Evolutionary conservation across 306 rosid genomes (phyloP).

Genomic region (Cicer cuneatum): DNA sequence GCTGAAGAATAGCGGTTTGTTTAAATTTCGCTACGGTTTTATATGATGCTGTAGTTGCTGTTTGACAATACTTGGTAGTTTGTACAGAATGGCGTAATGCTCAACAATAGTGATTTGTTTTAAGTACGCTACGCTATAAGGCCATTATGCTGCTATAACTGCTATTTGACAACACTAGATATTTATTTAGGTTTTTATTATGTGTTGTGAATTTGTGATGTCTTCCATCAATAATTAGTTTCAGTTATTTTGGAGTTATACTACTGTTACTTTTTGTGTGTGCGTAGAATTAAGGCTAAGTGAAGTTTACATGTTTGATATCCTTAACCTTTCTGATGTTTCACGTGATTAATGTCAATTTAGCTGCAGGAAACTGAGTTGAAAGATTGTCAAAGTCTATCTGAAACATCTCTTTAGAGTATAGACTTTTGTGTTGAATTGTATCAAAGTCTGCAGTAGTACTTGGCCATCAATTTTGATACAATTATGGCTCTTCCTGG

Average conservation of each 20-base stretch:
- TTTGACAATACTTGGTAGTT: neutral
- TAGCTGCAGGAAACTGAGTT: slow-evolving; percentile 47
- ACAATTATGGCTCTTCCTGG: slow-evolving; percentile 75
- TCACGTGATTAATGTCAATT: slow-evolving; percentile 37
- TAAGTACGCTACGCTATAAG: neutral
- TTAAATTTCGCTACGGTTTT: neutral
- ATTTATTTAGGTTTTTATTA: slow-evolving; percentile 1
- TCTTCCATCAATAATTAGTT: slow-evolving; percentile 22
- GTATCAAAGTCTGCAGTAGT: slow-evolving; percentile 39
- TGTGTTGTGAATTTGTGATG: slow-evolving; percentile 35
- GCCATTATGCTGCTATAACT: neutral
- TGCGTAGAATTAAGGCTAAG: slow-evolving; percentile 13
- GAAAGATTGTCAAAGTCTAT: slow-evolving; percentile 42
- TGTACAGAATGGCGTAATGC: neutral
- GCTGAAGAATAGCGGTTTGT: neutral
- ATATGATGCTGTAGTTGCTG: neutral
- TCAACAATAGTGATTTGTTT: neutral
- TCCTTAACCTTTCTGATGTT: slow-evolving; percentile 33
- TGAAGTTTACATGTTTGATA: slow-evolving; percentile 16
- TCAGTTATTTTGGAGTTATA: slow-evolving; percentile 3
- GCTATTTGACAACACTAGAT: neutral
- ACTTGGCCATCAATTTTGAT: slow-evolving; percentile 41
- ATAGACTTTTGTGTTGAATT: slow-evolving; percentile 15
- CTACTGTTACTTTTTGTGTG: neutral
- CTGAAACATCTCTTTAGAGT: slow-evolving; percentile 12